Evolutionary conservation across 495 filamentous ascomycete species (phyloP), one percentile per base, ranked within the genome.

Genomic region (Penicillium chermesinum): DNA sequence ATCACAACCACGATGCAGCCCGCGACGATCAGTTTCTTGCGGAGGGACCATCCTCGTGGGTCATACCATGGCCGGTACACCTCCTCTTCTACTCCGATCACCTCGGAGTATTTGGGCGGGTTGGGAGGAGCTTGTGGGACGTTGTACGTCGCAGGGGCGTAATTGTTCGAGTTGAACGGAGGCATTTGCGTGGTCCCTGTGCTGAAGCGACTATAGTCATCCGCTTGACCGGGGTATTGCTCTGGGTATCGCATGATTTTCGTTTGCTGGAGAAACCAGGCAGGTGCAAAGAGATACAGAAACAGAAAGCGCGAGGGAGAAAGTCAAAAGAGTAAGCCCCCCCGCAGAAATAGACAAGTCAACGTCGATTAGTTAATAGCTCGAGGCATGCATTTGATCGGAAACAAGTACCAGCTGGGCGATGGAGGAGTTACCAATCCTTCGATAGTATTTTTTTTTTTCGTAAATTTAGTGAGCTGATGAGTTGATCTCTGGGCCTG

Each of bases 1-100:
- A 78, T 57, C 20, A 79, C 53, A 8, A 71, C 58, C 9, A 72
- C 49, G 3, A 67, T 60, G 3, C 53, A 48, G 7, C 12, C 48
- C n/a, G 44, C 57, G 13, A 57, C 59, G 14, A 61, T 46, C 14
- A 53, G 32, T 17, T 59, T 58, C 16, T 43, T 62, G 22, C 50
- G 46, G 7, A 52, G 33, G 7, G 58, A 62, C 58, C 58, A 62
- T 25, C 46, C 55, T 15, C 58, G 48, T 16, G 52, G 51, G 19
- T 61, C 48, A 36, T 48, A 44, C 44, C 50, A 48, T 18, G 44
- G 22, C 3, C 20, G 20, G 5, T 40, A 1, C 17, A 13, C 15
- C 38, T 2, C 38, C 20, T 16, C 5, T 7, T 19, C 20, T 41
- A 30, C 5, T 10, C 41, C 37, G 13, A 38, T 38, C 3, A 52